Percentiles rank a stretch among this genome's conserved stretches.
These are phyloP conservation scores for Fusarium redolens DNA, from an alignment of 2,329 filamentous ascomycete genomes.

Conservation along the genomic window DNA sequence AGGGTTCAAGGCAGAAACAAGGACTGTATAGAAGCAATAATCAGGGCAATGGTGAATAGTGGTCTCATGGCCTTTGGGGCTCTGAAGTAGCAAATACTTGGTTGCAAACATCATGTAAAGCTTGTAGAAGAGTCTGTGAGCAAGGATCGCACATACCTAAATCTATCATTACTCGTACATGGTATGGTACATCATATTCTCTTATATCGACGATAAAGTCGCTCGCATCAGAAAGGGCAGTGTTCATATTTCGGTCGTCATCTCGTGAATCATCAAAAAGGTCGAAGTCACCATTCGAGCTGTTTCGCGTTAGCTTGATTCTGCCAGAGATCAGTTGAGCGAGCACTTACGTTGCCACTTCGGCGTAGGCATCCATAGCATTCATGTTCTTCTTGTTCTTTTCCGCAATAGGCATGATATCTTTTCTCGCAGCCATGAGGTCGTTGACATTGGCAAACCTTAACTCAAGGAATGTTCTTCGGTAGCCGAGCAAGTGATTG, in stretches of 20 bases:
- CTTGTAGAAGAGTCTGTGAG: background rate
- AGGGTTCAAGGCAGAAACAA: background rate
- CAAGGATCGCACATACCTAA: conserved; percentile 65
- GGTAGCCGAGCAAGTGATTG: conserved; percentile 93
- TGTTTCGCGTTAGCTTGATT: conserved; percentile 33
- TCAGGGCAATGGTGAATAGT: conserved; percentile 90
- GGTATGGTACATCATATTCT: conserved; percentile 99
- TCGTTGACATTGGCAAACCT: conserved; percentile 89
- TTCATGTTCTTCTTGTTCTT: conserved; percentile 97
- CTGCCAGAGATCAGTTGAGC: background rate
- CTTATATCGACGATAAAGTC: conserved; percentile 98
- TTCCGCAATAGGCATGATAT: conserved; percentile 90
- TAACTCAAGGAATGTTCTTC: conserved; percentile 87
- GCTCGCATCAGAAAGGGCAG: conserved; percentile 84
- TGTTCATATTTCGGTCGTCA: conserved; percentile 82
- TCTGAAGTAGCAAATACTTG: conserved; percentile 99
- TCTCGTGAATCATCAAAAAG: conserved; percentile 91
- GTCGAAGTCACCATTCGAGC: conserved; percentile 85
- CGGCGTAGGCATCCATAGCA: conserved; percentile 97
- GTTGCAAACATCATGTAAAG: conserved; percentile 85
- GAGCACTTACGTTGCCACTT: conserved; percentile 82
- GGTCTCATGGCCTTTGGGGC: conserved; percentile 94
- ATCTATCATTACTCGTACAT: conserved; percentile 98
- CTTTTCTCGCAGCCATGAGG: conserved; percentile 83
- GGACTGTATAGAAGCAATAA: conserved; percentile 46